Conservation (phyloP, 1,139 yeast genomes). For the Entelexis paramagnoliae region DNA sequence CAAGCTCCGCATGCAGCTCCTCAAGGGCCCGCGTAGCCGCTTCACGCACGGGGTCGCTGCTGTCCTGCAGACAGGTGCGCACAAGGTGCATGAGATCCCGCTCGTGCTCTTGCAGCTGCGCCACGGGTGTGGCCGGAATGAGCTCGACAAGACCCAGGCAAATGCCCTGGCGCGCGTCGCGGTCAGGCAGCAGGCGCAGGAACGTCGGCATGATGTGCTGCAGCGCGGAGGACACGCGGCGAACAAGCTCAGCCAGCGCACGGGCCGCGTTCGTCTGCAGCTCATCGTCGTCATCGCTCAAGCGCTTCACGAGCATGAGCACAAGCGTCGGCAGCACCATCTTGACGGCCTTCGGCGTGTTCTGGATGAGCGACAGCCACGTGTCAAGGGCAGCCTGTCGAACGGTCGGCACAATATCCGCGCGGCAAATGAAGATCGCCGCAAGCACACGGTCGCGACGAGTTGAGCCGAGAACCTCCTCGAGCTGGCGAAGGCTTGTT, state of each 20-base stretch:
- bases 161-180: slow-evolving; percentile 88
- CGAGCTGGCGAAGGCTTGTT: slow-evolving; percentile 42
- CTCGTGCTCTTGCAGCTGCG: slow-evolving; percentile 56
- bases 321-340: slow-evolving; percentile 83
- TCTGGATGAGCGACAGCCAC: slow-evolving; percentile 94
- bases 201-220: slow-evolving; percentile 70
- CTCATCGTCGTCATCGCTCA: slow-evolving; percentile 69
- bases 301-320: slow-evolving; percentile 63
- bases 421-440: slow-evolving; percentile 80
- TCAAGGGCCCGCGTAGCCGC: slow-evolving; percentile 92
- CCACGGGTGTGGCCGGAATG: slow-evolving; percentile 60
- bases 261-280: slow-evolving; percentile 87
- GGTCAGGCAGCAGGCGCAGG: slow-evolving; percentile 57
- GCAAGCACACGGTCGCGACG: slow-evolving; percentile 83
- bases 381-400: slow-evolving; percentile 89
- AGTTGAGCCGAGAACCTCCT: slow-evolving; percentile 68
- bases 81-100: slow-evolving; percentile 62
- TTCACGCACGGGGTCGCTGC: slow-evolving; percentile 60
- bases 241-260: slow-evolving; percentile 88
- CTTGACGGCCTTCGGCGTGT: slow-evolving; percentile 92
- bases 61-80: slow-evolving; percentile 67
- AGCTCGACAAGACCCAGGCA: slow-evolving; percentile 88
- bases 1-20: slow-evolving; percentile 67
- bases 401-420: slow-evolving; percentile 80
- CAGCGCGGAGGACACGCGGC: slow-evolving; percentile 88